phyloP scores from a whole-genome alignment of 139 green algal species.

The Tetradesmus obliquus region DNA sequence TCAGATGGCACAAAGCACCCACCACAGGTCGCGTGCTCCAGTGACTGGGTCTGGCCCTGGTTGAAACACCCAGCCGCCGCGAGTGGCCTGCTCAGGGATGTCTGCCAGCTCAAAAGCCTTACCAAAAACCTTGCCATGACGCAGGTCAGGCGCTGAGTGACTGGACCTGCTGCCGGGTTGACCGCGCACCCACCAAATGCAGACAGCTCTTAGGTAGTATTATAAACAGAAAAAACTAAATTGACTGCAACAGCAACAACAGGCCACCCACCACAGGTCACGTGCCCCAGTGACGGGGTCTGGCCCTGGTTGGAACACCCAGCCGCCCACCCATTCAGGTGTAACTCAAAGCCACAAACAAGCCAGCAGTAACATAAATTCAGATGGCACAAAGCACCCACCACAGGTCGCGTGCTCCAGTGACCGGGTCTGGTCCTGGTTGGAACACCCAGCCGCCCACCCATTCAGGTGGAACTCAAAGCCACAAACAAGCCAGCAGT shows the following conservation, averaged over 20 bases:
- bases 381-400: too few relatives aligned
- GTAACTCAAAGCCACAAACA: neutral
- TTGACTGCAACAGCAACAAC: too few relatives aligned
- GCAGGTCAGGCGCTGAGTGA: neutral
- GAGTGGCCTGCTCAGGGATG: constrained; percentile 80
- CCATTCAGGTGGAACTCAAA: neutral
- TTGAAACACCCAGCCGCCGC: neutral
- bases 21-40: too few relatives aligned
- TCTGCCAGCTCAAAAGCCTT: constrained; percentile 54
- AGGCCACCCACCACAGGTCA: too few relatives aligned
- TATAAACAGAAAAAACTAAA: too few relatives aligned
- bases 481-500: neutral
- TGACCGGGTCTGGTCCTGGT: too few relatives aligned
- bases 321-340: neutral
- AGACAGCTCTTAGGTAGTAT: too few relatives aligned
- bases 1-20: too few relatives aligned
- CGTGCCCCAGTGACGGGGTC: too few relatives aligned
- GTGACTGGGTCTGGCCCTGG: too few relatives aligned
- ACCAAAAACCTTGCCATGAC: neutral
- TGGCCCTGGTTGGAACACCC: neutral
- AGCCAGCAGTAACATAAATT: neutral
- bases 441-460: neutral
- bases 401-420: too few relatives aligned
- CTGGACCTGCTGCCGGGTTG: neutral
- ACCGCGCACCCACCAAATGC: neutral